Conservation (phyloP, 495 filamentous ascomycete species). For the Lepraria neglecta region DNA sequence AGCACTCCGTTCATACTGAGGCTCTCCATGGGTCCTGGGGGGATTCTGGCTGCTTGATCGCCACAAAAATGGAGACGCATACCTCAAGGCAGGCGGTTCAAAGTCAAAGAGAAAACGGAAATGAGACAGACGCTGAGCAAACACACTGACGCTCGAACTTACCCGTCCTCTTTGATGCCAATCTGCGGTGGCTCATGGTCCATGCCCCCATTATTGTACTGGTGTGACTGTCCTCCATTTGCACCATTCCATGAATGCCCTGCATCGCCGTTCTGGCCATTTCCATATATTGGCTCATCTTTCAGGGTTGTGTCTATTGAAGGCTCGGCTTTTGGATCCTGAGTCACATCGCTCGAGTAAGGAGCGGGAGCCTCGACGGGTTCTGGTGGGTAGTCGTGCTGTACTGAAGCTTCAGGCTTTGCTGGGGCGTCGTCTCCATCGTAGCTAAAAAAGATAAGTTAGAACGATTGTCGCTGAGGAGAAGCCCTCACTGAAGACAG, state of each 20-base stretch:
- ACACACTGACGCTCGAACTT: conserved; percentile 48
- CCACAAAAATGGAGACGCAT: neutral
- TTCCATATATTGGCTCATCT: conserved; percentile 41
- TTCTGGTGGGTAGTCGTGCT: conserved; percentile 7
- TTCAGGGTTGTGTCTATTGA: conserved; percentile 1
- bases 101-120: conserved; percentile 27
- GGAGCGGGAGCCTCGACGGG: conserved; percentile 16
- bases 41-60: neutral
- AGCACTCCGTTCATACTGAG: neutral
- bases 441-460: conserved; percentile 52
- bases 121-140: conserved; percentile 21
- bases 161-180: conserved; percentile 98
- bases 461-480: neutral
- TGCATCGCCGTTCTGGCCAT: conserved; percentile 34
- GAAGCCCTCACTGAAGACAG: too few species aligned
- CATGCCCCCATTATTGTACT: conserved; percentile 48
- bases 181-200: conserved; percentile 45
- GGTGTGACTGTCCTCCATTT: conserved; percentile 43
- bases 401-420: conserved; percentile 18
- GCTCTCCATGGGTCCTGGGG: neutral
- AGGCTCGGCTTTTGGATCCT: conserved; percentile 4
- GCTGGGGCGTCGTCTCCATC: conserved; percentile 68
- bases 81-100: conserved; percentile 31
- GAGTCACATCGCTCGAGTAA: neutral
- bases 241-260: conserved; percentile 27